Percentiles rank a stretch among this genome's conserved stretches.
Evolutionary conservation across 2,329 filamentous ascomycete species (phyloP).

Genomic region (Hyphodiscus sp.): DNA sequence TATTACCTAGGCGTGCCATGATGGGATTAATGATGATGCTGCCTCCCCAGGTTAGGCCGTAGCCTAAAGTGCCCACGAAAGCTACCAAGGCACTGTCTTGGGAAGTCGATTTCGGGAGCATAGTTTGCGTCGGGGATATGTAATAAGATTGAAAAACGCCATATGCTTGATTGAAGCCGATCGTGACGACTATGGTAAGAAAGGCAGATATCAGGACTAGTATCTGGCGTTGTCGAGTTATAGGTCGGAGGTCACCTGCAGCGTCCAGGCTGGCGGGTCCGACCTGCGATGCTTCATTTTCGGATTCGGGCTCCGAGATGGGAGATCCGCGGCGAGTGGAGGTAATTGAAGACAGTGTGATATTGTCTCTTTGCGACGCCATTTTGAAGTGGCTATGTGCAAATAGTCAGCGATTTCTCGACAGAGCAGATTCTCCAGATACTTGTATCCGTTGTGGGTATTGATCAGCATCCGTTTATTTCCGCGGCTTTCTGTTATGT

Average conservation of each 20-base stretch:
- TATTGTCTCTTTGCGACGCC: neutral
- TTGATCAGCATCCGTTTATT: constrained; percentile 2
- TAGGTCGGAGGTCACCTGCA: constrained; percentile 15
- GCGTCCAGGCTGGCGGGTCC: neutral
- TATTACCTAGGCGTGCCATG: constrained; percentile 36
- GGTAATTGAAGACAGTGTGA: neutral
- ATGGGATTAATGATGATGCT: constrained; percentile 42
- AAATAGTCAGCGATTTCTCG: neutral
- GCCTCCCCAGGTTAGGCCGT: constrained; percentile 44
- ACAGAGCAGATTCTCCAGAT: neutral
- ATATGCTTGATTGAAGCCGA: constrained; percentile 43
- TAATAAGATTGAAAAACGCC: constrained; percentile 45
- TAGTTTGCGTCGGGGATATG: constrained; percentile 34
- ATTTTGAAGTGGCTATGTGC: neutral
- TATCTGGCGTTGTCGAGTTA: constrained; percentile 33
- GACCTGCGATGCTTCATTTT: neutral
- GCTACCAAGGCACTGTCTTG: constrained; percentile 38
- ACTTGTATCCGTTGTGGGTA: neutral
- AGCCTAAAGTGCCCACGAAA: constrained; percentile 43
- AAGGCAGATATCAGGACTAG: constrained; percentile 39
- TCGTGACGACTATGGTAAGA: constrained; percentile 39
- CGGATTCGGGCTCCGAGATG: neutral
- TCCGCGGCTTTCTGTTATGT: neutral
- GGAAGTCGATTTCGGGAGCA: constrained; percentile 32
- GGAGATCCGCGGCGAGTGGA: neutral